Evolutionary conservation across 169 alveolate genomes (phyloP).

Genomic region (Sarcocystis neurona): DNA sequence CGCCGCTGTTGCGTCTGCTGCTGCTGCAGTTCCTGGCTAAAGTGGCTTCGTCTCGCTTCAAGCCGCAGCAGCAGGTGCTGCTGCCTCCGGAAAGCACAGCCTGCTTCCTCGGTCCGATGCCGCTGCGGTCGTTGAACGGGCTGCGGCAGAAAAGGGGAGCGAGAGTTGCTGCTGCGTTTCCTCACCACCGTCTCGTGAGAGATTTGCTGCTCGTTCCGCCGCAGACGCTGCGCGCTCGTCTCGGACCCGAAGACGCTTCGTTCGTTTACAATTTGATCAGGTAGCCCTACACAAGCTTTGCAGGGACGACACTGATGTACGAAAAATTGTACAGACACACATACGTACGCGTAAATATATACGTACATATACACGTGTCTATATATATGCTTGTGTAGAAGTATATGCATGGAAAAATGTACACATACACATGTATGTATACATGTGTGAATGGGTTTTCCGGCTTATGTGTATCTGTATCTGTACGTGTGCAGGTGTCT

Average conservation of each 20-base stretch:
- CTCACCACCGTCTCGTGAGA: not conserved
- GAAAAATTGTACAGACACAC: too few relatives aligned
- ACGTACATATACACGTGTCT: too few relatives aligned
- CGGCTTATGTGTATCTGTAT: too few relatives aligned
- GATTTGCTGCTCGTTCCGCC: not conserved
- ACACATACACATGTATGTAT: too few relatives aligned
- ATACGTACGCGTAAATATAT: too few relatives aligned
- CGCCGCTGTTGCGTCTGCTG: slow-evolving; percentile 30
- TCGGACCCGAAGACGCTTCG: slow-evolving; percentile 30
- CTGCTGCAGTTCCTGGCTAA: slow-evolving; percentile 20
- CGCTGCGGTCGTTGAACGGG: not conserved
- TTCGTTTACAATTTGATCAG: not conserved
- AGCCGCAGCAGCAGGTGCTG: slow-evolving; percentile 45
- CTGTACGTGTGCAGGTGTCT: too few relatives aligned
- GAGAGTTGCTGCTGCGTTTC: not conserved
- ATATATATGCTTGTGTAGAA: too few relatives aligned
- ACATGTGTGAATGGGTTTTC: too few relatives aligned
- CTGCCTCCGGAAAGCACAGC: not conserved
- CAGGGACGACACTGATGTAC: too few relatives aligned
- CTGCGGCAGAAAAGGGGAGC: slow-evolving; percentile 23
- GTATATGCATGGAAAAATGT: too few relatives aligned
- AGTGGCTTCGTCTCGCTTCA: slow-evolving; percentile 21
- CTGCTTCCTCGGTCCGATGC: not conserved
- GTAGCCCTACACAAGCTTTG: too few relatives aligned
- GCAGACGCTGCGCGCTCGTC: not conserved